A percentile compares a stretch with the other conserved stretches of the same genome.
Conservation (phyloP, 768 basidiomycete genomes). For the Pisolithus microcarpus region DNA sequence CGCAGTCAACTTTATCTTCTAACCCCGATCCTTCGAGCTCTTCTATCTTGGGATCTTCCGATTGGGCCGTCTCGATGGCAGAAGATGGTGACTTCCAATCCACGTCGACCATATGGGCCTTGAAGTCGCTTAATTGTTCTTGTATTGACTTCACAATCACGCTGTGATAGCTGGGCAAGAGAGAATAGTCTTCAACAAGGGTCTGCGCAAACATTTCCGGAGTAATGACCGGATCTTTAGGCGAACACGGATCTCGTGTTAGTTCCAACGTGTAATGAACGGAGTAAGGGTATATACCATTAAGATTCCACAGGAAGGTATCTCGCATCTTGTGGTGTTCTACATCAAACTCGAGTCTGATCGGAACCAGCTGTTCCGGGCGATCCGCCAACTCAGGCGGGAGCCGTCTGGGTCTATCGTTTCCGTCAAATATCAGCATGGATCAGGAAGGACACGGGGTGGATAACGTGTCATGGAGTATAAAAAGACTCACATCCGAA, state of each 20-base stretch:
- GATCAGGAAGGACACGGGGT: background rate
- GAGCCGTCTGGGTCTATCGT: conserved; percentile 53
- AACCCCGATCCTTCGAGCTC: conserved; percentile 26
- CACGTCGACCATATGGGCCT: conserved; percentile 56
- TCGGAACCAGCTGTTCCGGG: conserved; percentile 82
- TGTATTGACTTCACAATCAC: conserved; percentile 78
- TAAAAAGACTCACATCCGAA: conserved; percentile 61
- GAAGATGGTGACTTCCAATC: conserved; percentile 24
- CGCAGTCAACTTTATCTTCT: conserved; percentile 11
- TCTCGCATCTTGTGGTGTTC: conserved; percentile 92
- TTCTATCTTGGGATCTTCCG: conserved; percentile 18
- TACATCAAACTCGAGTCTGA: conserved; percentile 94
- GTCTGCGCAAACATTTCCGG: conserved; percentile 88
- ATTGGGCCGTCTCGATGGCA: conserved; percentile 15
- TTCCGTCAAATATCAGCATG: conserved; percentile 10
- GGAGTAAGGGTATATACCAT: conserved; percentile 49
- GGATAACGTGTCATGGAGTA: background rate
- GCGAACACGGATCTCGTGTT: background rate
- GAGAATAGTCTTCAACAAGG: conserved; percentile 83
- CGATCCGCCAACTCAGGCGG: conserved; percentile 48
- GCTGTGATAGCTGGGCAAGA: conserved; percentile 56
- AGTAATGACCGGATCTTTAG: conserved; percentile 76
- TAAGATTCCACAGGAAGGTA: conserved; percentile 95
- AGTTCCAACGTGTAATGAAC: background rate
- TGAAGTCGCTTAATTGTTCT: conserved; percentile 79